Percentiles rank a stretch among this genome's conserved stretches.
These are phyloP conservation scores for Orbilia oligospora DNA, from an alignment of 2,329 filamentous ascomycete genomes.

Conservation along the genomic window DNA sequence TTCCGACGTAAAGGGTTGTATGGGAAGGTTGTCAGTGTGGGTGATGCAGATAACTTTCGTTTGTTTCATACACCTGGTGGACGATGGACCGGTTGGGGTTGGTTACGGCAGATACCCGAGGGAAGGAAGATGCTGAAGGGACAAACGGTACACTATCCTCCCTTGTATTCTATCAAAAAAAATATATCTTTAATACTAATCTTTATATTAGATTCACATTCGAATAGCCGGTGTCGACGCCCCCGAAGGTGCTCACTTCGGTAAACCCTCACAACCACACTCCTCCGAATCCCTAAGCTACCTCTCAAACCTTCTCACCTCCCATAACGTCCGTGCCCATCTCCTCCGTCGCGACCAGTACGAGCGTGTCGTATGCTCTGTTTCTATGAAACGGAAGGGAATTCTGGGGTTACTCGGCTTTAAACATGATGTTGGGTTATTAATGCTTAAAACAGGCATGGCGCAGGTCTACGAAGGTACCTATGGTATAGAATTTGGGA, in stretches of 20 bases:
- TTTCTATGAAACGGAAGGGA: conserved; percentile 75
- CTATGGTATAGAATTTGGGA: conserved; percentile 75
- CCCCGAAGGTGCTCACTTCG: conserved; percentile 93
- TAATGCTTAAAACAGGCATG: conserved; percentile 87
- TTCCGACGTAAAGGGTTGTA: conserved; percentile 83
- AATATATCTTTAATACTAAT: background rate
- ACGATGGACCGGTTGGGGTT: conserved; percentile 88
- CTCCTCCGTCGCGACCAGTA: conserved; percentile 92
- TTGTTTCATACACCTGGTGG: conserved; percentile 94
- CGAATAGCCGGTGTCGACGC: conserved; percentile 94
- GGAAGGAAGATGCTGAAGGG: conserved; percentile 79
- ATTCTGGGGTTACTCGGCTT: conserved; percentile 71
- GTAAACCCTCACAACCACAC: conserved; percentile 86
- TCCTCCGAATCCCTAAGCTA: conserved; percentile 84
- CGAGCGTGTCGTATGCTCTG: conserved; percentile 88
- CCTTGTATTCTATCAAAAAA: background rate
- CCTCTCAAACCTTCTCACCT: conserved; percentile 80
- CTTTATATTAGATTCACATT: conserved; percentile 80
- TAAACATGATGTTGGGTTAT: conserved; percentile 84
- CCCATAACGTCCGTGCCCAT: conserved; percentile 82
- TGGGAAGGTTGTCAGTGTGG: conserved; percentile 90
- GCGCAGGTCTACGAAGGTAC: conserved; percentile 90
- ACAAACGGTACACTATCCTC: conserved; percentile 77
- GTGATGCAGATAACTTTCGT: conserved; percentile 96
- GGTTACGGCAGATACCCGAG: conserved; percentile 80